phyloP scores from a whole-genome alignment of 2,329 filamentous ascomycete species.

The Aspergillus viridinutans region DNA sequence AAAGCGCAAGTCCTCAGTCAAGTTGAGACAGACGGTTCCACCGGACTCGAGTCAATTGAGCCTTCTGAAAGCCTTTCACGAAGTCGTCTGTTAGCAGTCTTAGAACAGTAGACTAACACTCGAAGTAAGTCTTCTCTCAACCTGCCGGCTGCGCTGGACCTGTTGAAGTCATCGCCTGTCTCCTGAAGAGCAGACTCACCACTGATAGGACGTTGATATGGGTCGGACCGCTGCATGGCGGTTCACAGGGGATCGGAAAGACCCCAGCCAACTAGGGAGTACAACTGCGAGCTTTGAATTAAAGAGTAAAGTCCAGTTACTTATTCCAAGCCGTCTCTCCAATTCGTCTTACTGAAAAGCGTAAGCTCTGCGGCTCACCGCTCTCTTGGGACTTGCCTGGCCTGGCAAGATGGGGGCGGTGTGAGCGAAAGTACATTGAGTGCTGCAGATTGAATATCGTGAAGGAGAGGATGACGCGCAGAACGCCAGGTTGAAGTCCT shows the following conservation, averaged over 20 bases:
- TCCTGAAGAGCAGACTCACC: background rate
- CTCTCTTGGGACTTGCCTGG: conserved; percentile 1
- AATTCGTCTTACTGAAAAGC: background rate
- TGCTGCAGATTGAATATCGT: background rate
- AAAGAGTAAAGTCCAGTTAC: background rate
- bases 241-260: conserved; percentile 29
- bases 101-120: background rate
- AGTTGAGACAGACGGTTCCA: background rate
- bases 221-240: conserved; percentile 36
- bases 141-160: background rate
- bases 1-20: background rate
- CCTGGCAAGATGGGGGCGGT: conserved; percentile 13
- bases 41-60: background rate
- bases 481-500: background rate
- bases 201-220: conserved; percentile 21
- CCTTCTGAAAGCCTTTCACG: background rate
- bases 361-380: conserved; percentile 13
- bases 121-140: no score
- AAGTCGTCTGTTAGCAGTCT: background rate
- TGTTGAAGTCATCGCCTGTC: background rate
- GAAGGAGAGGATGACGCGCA: background rate
- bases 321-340: background rate
- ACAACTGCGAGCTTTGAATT: background rate
- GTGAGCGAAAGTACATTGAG: conserved; percentile 3
- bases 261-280: background rate